Base-by-base conservation (phyloP, 441 rosid genomes). In the Erodium trifolium region DNA sequence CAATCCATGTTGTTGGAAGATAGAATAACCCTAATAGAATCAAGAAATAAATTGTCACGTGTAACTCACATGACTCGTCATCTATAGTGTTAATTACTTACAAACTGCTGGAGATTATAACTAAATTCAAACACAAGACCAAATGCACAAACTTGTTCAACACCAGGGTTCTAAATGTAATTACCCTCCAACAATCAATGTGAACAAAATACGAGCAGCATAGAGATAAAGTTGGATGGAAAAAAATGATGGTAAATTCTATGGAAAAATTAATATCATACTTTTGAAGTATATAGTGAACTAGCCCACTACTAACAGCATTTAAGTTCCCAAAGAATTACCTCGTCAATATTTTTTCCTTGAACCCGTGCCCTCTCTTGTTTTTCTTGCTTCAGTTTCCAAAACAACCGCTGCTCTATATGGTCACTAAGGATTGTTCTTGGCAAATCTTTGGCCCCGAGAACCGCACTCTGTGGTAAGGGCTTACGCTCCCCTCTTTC, bases 401-500 rank as follows among this genome's bases (percentile, higher is more conserved):
- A 87, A 82, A 83, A 86, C 66, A 96, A 72, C 70, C 99, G 85
- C 73, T 88, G 92, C 78, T 96, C 99, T 81, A 96, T 92, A 69
- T 93, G 98, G 78, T 96, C 99, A n/a, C n/a, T n/a, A n/a, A n/a
- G n/a, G n/a, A n/a, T n/a, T n/a, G n/a, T n/a, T n/a, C n/a, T n/a
- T n/a, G 99, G 99, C 67, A 96, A 76, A 76, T 96, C 98, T 82
- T 93, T 96, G 63, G 99, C 99, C 73, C 99, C 99, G 75, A 96
- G 92, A 72, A 96, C 99, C 72, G 98, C 98, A 88, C 94, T 96
- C 81, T 91, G 99, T 9, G 96, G 90, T 80, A 96, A 85, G 66
- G 98, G 97, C 79, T 74, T 84, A 68, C 98, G 89, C n/a, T n/a
- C n/a, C n/a, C n/a, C n/a, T n/a, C n/a, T n/a, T n/a, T n/a, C n/a